Evolutionary conservation across 2,329 filamentous ascomycete species (phyloP), one percentile per base, ranked within the genome.

Genomic region (Stagonosporopsis tanaceti): DNA sequence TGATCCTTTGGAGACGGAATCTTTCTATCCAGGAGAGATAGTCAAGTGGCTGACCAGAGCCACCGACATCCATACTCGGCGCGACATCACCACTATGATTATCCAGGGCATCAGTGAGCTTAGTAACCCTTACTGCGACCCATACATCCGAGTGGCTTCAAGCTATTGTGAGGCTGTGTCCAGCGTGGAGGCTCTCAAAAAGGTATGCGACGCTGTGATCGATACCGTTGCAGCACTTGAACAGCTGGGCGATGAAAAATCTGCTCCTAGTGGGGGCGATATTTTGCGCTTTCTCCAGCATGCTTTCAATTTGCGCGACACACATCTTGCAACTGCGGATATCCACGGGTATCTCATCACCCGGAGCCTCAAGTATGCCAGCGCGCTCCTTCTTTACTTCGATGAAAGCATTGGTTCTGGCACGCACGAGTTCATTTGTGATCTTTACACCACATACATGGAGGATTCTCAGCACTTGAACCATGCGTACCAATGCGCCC

Each of bases 1-100:
- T 34, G 74, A 77, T 39, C 40, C 47, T 2, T 53, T 65, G 20
- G 75, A 70, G 51, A 61, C 66, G 2, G 70, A 72, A 7, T 40
- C 63, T 17, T 73, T 70, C 42, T 75, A 72, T 57, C 75, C 75
- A 30, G 73, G 73, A 12, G 68, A 74, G 24, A 63, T 77, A 9
- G 51, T 77, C 37, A 74, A 67, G 44, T 65, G 64, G 62, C 69
- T 77, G 65, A 61, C 74, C 14, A 48, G 62, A 32, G 65, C 66
- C 15, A 22, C 50, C 12, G 63, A 72, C 7, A n/a, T 45, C 6
- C 45, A 42, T 2, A 47, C 64, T 8, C 68, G 69, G 28, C 39
- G 51, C 2, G 48, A 61, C 2, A 39, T 76, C 6, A 61, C 59
- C 45, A 51, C 30, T 4, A 76, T 72, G 4, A 65, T 77, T 11